Base-by-base conservation (phyloP, 176 grass and related monocot genomes). In the Oropetium thomaeum region DNA sequence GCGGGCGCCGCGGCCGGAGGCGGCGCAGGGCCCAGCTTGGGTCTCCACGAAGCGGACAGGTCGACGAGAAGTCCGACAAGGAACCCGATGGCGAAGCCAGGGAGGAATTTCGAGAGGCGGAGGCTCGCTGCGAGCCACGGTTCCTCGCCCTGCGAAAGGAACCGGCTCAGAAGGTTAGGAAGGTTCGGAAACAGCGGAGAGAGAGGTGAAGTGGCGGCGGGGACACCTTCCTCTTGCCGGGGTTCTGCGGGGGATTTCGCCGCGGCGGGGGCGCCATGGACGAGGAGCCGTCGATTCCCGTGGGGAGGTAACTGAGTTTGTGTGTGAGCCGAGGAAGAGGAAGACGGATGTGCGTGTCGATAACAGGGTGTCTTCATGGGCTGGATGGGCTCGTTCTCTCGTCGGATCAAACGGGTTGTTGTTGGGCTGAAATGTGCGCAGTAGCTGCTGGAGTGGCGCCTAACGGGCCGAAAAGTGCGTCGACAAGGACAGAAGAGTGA, bases 91-190 rank as follows among this genome's bases (percentile, higher is more conserved):
- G 86, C 65, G 42, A 94, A 40, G 1, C 96, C 91, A 8, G 91
- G 91, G 33, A 98, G 84, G 71, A 92, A 82, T 52, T 89, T 90
- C 61, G 71, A 84, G 53, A 87, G 86, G 67, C 79, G 90, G 23
- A 94, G 22, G 69, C 89, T 85, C 73, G 70, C 76, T 33, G 96
- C 91, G 16, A 98, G 82, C 96, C 91, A 98, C 84, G 84, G 91
- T 29, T 98, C 89, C 78, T 94, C 86, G 41, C 44, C 68, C 71
- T 88, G 82, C 40, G 26, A 53, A 32, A 47, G 67, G 27, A 11
- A 74, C 52, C 7, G 17, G 44, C 7, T 5, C 11, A 79, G 51
- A 53, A 31, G 14, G 58, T 70, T 10, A 70, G 48, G 10, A 28
- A 26, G 42, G 51, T 39, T 42, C 11, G 12, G 47, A 4, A 0